Evolutionary conservation across 192 early-diverging fungal species (phyloP).

Genomic region (Mortierella antarctica): DNA sequence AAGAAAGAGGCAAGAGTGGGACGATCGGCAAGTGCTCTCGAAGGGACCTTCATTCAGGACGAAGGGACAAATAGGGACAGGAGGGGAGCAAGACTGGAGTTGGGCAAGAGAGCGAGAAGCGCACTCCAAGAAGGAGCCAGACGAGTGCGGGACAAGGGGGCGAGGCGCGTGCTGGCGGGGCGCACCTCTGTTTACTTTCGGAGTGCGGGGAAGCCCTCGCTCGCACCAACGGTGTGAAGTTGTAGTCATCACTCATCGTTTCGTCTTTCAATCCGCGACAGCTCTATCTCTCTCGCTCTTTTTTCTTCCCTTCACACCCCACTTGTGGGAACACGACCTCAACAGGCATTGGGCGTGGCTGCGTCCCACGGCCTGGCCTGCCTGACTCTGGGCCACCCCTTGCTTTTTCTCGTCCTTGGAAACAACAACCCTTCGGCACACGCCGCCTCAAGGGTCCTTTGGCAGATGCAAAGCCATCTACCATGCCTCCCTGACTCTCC

Average conservation of each 20-base stretch:
- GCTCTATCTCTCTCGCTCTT: no score
- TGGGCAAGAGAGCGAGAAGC: not conserved
- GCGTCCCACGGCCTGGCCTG: no score
- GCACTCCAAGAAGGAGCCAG: not conserved
- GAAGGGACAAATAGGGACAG: not conserved
- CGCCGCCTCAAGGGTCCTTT: not conserved
- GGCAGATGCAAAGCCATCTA: not conserved
- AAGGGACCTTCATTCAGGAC: constrained; percentile 18
- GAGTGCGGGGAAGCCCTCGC: no score
- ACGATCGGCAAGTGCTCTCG: constrained; percentile 5
- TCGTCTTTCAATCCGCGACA: no score
- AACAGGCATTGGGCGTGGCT: no score
- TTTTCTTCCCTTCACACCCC: no score
- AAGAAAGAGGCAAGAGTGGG: not conserved
- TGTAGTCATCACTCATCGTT: no score
- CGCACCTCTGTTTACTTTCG: no score
- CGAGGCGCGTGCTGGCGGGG: no score
- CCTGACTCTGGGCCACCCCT: not conserved
- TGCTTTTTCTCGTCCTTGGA: not conserved
- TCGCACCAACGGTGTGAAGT: no score
- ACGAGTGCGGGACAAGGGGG: no score
- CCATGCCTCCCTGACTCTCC: not conserved
- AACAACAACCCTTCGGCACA: not conserved
- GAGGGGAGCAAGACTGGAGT: not conserved
- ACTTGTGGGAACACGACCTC: no score